Evolutionary conservation across 2,329 filamentous ascomycete genomes (phyloP).

Genomic region (Phialophora tarda): DNA sequence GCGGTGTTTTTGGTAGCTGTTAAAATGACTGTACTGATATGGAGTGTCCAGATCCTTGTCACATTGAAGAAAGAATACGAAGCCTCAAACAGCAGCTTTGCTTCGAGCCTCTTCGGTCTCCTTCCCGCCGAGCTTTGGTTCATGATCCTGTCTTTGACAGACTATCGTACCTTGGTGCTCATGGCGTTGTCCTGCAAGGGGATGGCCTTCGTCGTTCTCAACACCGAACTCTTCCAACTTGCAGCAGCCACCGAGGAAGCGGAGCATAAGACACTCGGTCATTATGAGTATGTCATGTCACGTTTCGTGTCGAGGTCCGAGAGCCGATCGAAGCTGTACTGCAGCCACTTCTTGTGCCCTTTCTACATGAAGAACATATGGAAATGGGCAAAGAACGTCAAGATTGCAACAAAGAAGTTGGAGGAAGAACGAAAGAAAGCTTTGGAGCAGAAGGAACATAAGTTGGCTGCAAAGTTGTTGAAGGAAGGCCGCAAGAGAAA

Average conservation of each 20-base stretch:
- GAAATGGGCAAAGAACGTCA: not conserved
- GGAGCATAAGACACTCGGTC: not conserved
- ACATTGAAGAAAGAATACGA: not conserved
- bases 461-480: not conserved
- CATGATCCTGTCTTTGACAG: not conserved
- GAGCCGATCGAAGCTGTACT: not conserved
- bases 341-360: not conserved
- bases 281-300: not conserved
- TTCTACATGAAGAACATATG: not conserved
- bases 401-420: not conserved
- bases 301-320: too few relatives aligned
- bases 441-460: not conserved
- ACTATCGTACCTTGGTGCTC: not conserved
- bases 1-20: not conserved
- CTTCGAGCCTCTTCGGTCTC: not conserved
- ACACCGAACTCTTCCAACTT: not conserved
- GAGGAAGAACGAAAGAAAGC: not conserved
- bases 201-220: not conserved
- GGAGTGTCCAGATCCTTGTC: not conserved
- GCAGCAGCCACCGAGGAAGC: not conserved
- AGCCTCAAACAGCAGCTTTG: not conserved
- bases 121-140: not conserved
- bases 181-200: not conserved
- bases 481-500: not conserved
- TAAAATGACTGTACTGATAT: not conserved